A percentile compares a stretch with the other conserved stretches of the same genome.
phyloP scores from a whole-genome alignment of 2,329 filamentous ascomycete genomes.

The Penicillium sclerotigenum region DNA sequence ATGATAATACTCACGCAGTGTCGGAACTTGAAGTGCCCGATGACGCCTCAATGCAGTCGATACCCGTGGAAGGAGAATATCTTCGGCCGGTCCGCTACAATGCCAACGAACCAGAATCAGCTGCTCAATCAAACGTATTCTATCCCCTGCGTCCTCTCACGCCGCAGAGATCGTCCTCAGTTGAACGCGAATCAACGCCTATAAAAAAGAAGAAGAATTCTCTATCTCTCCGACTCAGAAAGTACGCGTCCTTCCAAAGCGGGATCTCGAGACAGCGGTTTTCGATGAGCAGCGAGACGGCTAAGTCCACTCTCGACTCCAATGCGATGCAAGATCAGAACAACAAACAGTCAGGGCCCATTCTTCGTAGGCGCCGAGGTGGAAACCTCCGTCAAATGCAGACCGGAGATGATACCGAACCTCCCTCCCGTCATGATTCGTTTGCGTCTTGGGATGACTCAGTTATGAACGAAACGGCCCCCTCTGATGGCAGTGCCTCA shows the following conservation, averaged over 20 bases:
- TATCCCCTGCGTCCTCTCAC: constrained; percentile 18
- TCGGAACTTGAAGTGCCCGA: neutral
- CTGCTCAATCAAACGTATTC: constrained; percentile 13
- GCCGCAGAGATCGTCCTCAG: constrained; percentile 29
- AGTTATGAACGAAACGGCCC: constrained; percentile 19
- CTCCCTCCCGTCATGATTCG: constrained; percentile 35
- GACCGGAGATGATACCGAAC: constrained; percentile 62
- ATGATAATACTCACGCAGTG: neutral
- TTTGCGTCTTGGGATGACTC: constrained; percentile 35
- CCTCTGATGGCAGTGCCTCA: constrained; percentile 16
- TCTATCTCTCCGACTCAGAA: constrained; percentile 39
- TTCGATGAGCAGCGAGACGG: constrained; percentile 26
- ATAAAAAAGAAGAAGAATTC: constrained; percentile 28
- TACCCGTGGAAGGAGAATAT: constrained; percentile 25
- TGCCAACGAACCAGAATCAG: constrained; percentile 13
- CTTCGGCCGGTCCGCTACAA: constrained; percentile 32
- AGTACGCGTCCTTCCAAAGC: constrained; percentile 47
- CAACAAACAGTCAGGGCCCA: constrained; percentile 42
- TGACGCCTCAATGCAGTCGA: constrained; percentile 21
- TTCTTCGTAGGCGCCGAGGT: constrained; percentile 69
- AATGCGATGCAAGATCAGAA: constrained; percentile 17
- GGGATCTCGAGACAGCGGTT: constrained; percentile 35
- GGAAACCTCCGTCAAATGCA: constrained; percentile 69
- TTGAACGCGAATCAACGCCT: constrained; percentile 23
- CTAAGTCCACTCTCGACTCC: constrained; percentile 16